Evolutionary conservation across 371 early-diverging fungal genomes (phyloP), one percentile per base, ranked within the genome.

Genomic region (Furculomyces boomerangus): DNA sequence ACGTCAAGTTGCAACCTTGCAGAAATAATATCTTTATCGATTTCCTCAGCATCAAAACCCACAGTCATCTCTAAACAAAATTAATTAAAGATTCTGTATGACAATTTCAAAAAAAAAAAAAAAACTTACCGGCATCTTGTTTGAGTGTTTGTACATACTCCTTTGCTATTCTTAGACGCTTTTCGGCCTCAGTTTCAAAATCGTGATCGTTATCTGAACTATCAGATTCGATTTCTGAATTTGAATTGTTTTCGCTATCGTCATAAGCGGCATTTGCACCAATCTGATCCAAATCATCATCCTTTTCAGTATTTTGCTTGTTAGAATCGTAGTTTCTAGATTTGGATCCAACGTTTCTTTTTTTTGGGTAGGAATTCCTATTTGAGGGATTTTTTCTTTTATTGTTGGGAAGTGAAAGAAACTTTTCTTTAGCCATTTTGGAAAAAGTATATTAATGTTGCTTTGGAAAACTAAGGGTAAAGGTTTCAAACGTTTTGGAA

Each of bases 11-110:
- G 74, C 56, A 96, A 70, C 32, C 97, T 78, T 31, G 83, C 81
- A 13, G 92, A 87, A 61, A 96, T 88, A 52, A 93, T 69, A 58
- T 93, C 94, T 44, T 83, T 71, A 71, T 96, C 97, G 24, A 96
- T 77, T 54, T 89, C 86, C 45, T 76, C 86, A 5, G 94, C 97
- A 70, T 93, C 94, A 54, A 86, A 81, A 46, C 82, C 91, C 57
- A 65, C 76, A 18, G 45, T 35, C 0, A 30, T 46, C 16, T 30
- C 8, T 28, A 8, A 30, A 3, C 1, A 40, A 20, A 18, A 48
- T 22, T 2, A 16, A 27, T 53, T 39, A n/a, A 27, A 18, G 26
- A 18, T 28, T 16, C 28, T 37, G n/a, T 10, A 1, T 3, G 3
- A 29, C 25, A 2, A 7, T 37, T 31, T 7, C 7, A 16, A 7